Percentiles rank a stretch among this genome's conserved stretches.
Evolutionary conservation across 257 asterid species (phyloP).

Genomic region (Forsythia suspensa): DNA sequence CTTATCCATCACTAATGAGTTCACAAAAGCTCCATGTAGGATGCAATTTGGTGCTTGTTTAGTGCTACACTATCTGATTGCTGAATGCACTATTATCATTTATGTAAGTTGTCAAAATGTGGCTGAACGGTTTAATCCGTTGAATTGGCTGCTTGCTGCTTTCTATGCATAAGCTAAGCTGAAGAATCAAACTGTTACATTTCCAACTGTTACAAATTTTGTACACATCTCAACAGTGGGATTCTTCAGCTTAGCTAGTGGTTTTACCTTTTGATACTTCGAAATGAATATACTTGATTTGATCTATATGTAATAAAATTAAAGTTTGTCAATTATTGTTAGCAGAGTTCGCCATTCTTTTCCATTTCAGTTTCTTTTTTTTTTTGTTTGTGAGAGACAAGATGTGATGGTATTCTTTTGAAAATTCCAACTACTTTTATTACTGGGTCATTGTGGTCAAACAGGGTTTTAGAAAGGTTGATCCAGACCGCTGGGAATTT

Average conservation of each 20-base stretch:
- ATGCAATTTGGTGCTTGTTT: background rate
- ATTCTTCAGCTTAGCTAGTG: background rate
- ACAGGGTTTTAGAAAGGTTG: slow-evolving; percentile 89
- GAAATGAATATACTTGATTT: background rate
- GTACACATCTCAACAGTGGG: no score
- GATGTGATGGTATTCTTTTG: background rate
- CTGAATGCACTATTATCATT: slow-evolving; percentile 10
- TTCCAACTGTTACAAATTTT: no score
- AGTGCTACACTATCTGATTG: slow-evolving; percentile 6
- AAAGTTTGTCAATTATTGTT: background rate
- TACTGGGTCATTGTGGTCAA: slow-evolving; percentile 9
- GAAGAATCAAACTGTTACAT: background rate
- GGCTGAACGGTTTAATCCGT: background rate
- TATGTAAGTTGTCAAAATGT: background rate
- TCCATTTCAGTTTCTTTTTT: background rate
- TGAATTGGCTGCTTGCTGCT: background rate
- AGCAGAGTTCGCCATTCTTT: background rate
- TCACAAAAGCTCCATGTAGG: slow-evolving; percentile 6
- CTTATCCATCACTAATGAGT: slow-evolving; percentile 15
- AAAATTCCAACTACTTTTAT: slow-evolving; percentile 7
- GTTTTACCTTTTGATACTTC: background rate
- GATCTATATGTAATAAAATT: background rate
- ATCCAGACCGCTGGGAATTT: slow-evolving; percentile 95
- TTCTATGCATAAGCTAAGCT: background rate
- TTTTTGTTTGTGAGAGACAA: background rate